Evolutionary conservation across 2,329 filamentous ascomycete species (phyloP).

Genomic region (Talaromyces albobiverticillius): DNA sequence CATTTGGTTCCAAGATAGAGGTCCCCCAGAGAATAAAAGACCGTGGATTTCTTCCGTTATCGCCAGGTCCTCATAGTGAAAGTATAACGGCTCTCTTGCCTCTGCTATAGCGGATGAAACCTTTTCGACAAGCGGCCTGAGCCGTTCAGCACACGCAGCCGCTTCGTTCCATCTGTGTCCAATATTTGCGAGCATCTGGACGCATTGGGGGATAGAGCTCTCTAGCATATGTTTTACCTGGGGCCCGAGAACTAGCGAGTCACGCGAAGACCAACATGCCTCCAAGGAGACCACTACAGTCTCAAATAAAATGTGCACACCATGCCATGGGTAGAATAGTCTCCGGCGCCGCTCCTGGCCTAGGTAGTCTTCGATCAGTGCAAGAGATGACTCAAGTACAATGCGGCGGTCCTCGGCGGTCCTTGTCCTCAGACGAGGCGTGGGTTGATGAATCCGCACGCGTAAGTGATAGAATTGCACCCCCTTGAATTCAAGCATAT

Average conservation of each 20-base stretch:
- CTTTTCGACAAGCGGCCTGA: not conserved
- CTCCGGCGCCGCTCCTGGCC: not conserved
- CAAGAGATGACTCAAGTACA: not conserved
- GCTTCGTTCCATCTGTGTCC: constrained; percentile 1
- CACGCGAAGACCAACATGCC: not conserved
- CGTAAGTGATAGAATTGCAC: constrained; percentile 19
- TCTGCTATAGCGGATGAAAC: not conserved
- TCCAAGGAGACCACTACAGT: constrained; percentile 3
- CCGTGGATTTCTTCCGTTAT: not conserved
- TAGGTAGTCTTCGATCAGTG: constrained; percentile 11
- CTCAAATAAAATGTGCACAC: constrained; percentile 13
- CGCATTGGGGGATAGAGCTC: not conserved
- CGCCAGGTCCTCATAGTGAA: not conserved
- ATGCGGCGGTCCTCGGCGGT: constrained; percentile 5
- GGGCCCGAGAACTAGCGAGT: not conserved
- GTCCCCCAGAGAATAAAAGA: not conserved
- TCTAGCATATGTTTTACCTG: not conserved
- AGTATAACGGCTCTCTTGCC: not conserved
- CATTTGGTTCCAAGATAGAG: not conserved
- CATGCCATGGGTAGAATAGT: constrained; percentile 13
- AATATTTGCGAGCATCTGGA: not conserved
- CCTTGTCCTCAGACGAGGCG: not conserved
- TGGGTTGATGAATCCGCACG: constrained; percentile 6
- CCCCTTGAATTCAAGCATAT: constrained; percentile 18
- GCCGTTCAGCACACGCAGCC: not conserved